Percentiles rank a stretch among this genome's conserved stretches.
phyloP scores from a whole-genome alignment of 169 alveolate genomes.

The Plasmodium gonderi region DNA sequence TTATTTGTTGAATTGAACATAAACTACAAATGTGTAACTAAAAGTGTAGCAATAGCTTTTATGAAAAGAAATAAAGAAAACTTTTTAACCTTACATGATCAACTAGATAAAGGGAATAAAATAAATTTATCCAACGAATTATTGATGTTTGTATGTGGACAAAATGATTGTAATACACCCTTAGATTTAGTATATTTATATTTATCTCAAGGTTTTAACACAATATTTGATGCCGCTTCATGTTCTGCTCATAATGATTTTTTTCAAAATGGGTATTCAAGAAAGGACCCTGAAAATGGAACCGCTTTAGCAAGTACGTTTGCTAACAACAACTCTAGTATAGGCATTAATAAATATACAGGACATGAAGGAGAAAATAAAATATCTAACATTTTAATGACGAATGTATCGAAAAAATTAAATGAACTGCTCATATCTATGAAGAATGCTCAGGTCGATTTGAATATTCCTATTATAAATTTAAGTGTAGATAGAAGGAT shows the following conservation, averaged over 20 bases:
- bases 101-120: slow-evolving; percentile 47
- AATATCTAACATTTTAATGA: slow-evolving; percentile 65
- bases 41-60: slow-evolving; percentile 69
- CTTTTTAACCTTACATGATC: slow-evolving; percentile 16
- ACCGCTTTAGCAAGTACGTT: background rate
- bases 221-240: slow-evolving; percentile 76
- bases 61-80: slow-evolving; percentile 72
- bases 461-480: slow-evolving; percentile 92
- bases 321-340: background rate
- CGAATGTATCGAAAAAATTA: slow-evolving; percentile 79
- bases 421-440: slow-evolving; percentile 92
- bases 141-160: slow-evolving; percentile 76
- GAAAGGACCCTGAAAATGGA: slow-evolving; percentile 15
- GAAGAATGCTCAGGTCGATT: slow-evolving; percentile 93
- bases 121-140: slow-evolving; percentile 53
- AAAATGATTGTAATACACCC: slow-evolving; percentile 70
- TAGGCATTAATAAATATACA: background rate
- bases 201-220: slow-evolving; percentile 74
- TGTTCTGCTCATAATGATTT: slow-evolving; percentile 11
- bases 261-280: slow-evolving; percentile 9
- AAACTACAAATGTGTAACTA: slow-evolving; percentile 69
- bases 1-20: slow-evolving; percentile 70
- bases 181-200: slow-evolving; percentile 70
- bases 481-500: slow-evolving; percentile 91
- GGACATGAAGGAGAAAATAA: slow-evolving; percentile 70